Evolutionary conservation across 345 rosid genomes (phyloP), one percentile per base, ranked within the genome.

Genomic region (Mangifera indica): DNA sequence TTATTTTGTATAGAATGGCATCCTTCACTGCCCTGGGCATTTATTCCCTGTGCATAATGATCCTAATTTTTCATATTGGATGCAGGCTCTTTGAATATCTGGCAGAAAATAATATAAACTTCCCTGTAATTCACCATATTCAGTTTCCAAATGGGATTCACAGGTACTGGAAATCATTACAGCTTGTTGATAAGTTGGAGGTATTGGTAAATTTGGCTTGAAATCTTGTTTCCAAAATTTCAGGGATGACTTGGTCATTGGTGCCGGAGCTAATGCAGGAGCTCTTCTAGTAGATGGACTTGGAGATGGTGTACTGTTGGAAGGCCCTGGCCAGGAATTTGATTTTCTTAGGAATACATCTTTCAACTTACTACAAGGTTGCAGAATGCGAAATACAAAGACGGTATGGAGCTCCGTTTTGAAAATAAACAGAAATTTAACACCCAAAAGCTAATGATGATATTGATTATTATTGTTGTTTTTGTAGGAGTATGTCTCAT

Each of bases 371-470:
- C 86, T 95, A 46, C 98, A 95, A 80, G 99, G 99, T 73, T 95
- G 99, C 87, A 89, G 99, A 80, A 95, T 95, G 99, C 87, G 99
- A 60, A 95, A 92, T 68, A 95, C 99, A 32, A 95, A 95, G 78
- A 95, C 99, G 79, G 99, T 95, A 89, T 44, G 84, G 59, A 29
- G 67, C 21, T 63, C 20, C 4, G 20, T 5, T 7, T 52, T 29
- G 37, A 61, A 61, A 61, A 4, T 48, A 22, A 37, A 10, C 51
- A 71, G 54, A n/a, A 48, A 60, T 59, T 69, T 37, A 44, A 40
- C 40, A 48, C 37, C n/a, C 46, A 13, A 13, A 61, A 17, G 48
- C 32, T 52, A 53, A 44, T 55, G 46, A 49, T 22, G 46, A 14
- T 63, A 21, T 45, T 71, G 29, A 61, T 51, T n/a, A 40, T 57